Evolutionary conservation across 2,329 filamentous ascomycete species (phyloP).

Genomic region (Bimuria novae-zelandiae): DNA sequence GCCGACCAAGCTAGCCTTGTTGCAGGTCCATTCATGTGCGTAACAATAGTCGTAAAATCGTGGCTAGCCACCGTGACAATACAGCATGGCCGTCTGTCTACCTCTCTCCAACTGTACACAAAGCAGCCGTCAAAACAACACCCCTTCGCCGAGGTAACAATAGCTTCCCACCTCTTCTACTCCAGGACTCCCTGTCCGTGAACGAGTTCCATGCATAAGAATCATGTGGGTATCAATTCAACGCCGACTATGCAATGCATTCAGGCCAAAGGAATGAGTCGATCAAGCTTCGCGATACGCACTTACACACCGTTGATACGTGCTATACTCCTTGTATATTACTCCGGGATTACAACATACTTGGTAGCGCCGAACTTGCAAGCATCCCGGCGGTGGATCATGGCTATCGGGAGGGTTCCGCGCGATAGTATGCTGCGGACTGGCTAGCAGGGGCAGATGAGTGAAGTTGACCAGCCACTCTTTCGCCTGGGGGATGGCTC

Average conservation of each 20-base stretch:
- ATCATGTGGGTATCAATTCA: slow-evolving; percentile 38
- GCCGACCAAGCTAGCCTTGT: too few relatives aligned
- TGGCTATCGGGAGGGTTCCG: slow-evolving; percentile 32
- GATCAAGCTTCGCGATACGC: too few relatives aligned
- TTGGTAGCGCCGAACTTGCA: neutral
- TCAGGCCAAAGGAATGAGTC: slow-evolving; percentile 20
- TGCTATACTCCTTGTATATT: too few relatives aligned
- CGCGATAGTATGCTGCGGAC: slow-evolving; percentile 30
- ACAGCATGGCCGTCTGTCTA: too few relatives aligned
- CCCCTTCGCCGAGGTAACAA: neutral
- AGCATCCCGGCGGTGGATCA: too few relatives aligned
- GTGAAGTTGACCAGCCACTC: slow-evolving; percentile 25
- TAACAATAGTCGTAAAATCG: slow-evolving; percentile 1
- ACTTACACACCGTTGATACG: too few relatives aligned
- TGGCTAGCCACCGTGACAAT: neutral
- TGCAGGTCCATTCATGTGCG: neutral
- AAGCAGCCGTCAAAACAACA: too few relatives aligned
- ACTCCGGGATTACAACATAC: neutral
- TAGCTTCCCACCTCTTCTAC: neutral
- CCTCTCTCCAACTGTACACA: too few relatives aligned
- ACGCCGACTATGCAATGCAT: slow-evolving; percentile 42
- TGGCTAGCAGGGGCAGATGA: slow-evolving; percentile 31
- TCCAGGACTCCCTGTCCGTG: neutral
- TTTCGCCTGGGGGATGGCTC: slow-evolving; percentile 33
- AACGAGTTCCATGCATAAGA: slow-evolving; percentile 21